A percentile compares a stretch with the other conserved stretches of the same genome.
Conservation (phyloP, 2,329 filamentous ascomycete genomes). For the Davidsoniella eucalypti region DNA sequence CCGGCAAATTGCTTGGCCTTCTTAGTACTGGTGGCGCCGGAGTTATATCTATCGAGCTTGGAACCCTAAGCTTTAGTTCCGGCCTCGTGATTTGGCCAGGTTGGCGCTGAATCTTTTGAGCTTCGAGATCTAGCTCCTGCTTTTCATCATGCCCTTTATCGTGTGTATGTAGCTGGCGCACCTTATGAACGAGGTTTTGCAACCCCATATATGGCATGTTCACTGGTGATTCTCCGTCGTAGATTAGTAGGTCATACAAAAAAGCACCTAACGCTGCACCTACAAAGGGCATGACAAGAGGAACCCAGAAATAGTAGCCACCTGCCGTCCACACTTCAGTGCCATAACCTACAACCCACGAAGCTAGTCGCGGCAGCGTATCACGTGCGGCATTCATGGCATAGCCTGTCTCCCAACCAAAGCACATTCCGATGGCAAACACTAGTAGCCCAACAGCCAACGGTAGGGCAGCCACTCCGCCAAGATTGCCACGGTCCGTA, state of each 20-base stretch:
- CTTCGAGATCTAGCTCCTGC: too few relatives aligned
- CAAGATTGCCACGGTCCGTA: constrained; percentile 36
- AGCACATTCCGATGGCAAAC: constrained; percentile 56
- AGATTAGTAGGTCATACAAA: constrained; percentile 52
- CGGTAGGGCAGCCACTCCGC: constrained; percentile 34
- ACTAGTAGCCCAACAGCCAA: constrained; percentile 30
- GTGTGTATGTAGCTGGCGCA: too few relatives aligned
- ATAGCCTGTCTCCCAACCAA: constrained; percentile 63
- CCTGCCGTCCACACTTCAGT: constrained; percentile 49
- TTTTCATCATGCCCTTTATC: too few relatives aligned
- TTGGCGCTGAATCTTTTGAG: too few relatives aligned
- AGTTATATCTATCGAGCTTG: too few relatives aligned
- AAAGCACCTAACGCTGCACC: constrained; percentile 48
- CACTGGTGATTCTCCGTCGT: constrained; percentile 52
- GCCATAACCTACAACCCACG: constrained; percentile 53
- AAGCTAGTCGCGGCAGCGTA: constrained; percentile 50
- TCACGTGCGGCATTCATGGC: constrained; percentile 60
- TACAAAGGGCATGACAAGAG: constrained; percentile 54
- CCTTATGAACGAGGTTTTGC: too few relatives aligned
- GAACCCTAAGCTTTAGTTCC: too few relatives aligned
- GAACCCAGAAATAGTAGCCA: constrained; percentile 60
- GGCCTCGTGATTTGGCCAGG: too few relatives aligned
- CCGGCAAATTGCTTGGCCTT: too few relatives aligned
- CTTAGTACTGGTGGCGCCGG: too few relatives aligned
- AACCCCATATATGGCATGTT: constrained; percentile 51